phyloP scores from a whole-genome alignment of 768 basidiomycete genomes.

The Psilocybe subaeruginosa region DNA sequence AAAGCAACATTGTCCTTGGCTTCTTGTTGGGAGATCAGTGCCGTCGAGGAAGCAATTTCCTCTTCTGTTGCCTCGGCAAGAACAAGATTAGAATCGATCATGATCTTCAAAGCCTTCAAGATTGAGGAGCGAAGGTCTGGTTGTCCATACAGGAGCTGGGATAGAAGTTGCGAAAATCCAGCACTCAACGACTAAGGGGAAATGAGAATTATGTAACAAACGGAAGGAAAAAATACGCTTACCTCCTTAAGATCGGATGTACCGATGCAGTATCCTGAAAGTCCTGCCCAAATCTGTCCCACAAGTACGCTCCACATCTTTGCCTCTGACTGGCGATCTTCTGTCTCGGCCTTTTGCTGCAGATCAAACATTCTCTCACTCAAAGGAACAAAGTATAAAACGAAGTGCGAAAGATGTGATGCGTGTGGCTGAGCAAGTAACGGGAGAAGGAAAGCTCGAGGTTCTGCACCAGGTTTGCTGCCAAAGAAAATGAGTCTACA shows the following conservation, averaged over 20 bases:
- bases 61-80: slow-evolving; percentile 31
- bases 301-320: slow-evolving; percentile 97
- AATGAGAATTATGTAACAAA: not conserved
- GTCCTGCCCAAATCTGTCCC: slow-evolving; percentile 90
- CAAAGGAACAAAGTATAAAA: slow-evolving; percentile 89
- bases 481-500: not conserved
- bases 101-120: slow-evolving; percentile 75
- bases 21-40: slow-evolving; percentile 52
- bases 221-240: slow-evolving; percentile 12
- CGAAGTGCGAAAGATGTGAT: slow-evolving; percentile 83
- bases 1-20: slow-evolving; percentile 71
- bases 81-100: slow-evolving; percentile 80
- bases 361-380: slow-evolving; percentile 93
- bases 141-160: slow-evolving; percentile 91
- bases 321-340: slow-evolving; percentile 77
- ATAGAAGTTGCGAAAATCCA: slow-evolving; percentile 85
- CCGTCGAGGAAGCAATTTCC: slow-evolving; percentile 35
- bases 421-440: slow-evolving; percentile 81
- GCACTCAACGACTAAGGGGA: slow-evolving; percentile 67
- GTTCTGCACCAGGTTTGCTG: slow-evolving; percentile 75
- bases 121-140: slow-evolving; percentile 81
- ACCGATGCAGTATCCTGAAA: slow-evolving; percentile 88
- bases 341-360: slow-evolving; percentile 77
- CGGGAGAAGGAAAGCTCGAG: slow-evolving; percentile 91
- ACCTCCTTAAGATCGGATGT: slow-evolving; percentile 77